These are phyloP conservation scores for Trypanosoma boissoni DNA, from an alignment of 208 protist species.

Conservation along the genomic window DNA sequence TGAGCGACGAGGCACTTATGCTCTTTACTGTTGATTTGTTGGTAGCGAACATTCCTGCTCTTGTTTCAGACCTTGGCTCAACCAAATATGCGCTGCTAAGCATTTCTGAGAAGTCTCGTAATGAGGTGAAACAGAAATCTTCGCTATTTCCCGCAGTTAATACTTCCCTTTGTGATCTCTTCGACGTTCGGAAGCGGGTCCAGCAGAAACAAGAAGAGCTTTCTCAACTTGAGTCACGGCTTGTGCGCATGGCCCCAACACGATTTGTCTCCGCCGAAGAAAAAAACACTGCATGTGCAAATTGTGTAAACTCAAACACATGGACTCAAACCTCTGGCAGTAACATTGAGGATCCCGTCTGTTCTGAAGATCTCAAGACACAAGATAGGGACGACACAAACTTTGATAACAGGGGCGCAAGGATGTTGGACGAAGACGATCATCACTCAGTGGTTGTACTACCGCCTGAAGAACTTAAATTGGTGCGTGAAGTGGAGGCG, in stretches of 20 bases:
- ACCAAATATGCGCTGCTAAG: slow-evolving; percentile 72
- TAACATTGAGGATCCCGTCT: too few relatives aligned
- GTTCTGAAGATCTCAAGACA: too few relatives aligned
- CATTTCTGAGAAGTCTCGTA: slow-evolving; percentile 60
- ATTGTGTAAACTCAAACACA: too few relatives aligned
- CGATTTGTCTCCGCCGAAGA: slow-evolving; percentile 30
- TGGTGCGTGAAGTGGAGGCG: slow-evolving; percentile 39
- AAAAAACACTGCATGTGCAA: background rate
- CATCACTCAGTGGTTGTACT: slow-evolving; percentile 27
- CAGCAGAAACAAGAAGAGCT: slow-evolving; percentile 31
- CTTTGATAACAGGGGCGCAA: background rate
- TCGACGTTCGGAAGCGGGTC: slow-evolving; percentile 20
- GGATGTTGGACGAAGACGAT: background rate
- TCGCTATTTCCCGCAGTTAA: slow-evolving; percentile 52
- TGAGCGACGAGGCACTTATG: slow-evolving; percentile 35
- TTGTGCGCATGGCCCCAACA: slow-evolving; percentile 41
- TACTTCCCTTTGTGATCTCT: slow-evolving; percentile 35
- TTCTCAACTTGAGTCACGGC: slow-evolving; percentile 39
- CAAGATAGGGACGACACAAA: background rate
- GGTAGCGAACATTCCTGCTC: slow-evolving; percentile 55
- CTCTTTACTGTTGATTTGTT: slow-evolving; percentile 60
- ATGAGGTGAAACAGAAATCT: slow-evolving; percentile 70
- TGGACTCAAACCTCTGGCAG: too few relatives aligned
- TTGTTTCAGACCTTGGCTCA: slow-evolving; percentile 60
- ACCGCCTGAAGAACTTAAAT: slow-evolving; percentile 34